Evolutionary conservation across 2,329 filamentous ascomycete species (phyloP), one percentile per base, ranked within the genome.

Genomic region (Penicillium sp.): DNA sequence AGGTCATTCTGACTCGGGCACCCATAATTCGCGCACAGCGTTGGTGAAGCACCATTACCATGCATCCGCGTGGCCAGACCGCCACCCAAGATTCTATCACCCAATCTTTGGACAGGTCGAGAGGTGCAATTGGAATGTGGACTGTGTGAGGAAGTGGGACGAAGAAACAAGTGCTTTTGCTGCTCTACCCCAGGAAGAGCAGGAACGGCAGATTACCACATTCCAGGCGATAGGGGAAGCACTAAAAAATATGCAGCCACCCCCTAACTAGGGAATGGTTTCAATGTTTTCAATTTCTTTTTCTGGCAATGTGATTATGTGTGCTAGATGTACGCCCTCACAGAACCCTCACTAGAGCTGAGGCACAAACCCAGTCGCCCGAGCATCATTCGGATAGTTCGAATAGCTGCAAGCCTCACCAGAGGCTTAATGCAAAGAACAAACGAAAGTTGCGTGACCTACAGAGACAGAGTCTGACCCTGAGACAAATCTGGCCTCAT

Each of bases 21-120:
- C 87, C 66, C 88, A 90, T 71, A 82, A 87, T 51, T 81, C 86
- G 1, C 79, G 86, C 50, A 81, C 81, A 21, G 88, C 88, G 1
- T 77, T 90, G 1, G 87, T 90, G 25, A 88, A 86, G 71, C 88
- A 91, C 69, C 87, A 90, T 71, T 91, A 89, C 67, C 88, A 90
- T 70, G 88, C 88, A 0, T 90, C 87, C 1, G 83, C 85, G 58
- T 90, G 88, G 88, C 88, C 54, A 41, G 87, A 2, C 83, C 81
- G 52, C 3, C 88, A 90, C 68, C 86, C 85, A 1, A 80, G 88
- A 31, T 88, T 82, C 74, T 86, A 79, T 47, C 88, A 90, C 69
- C 86, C 87, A 1, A 83, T 86, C 53, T 89, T 86, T 66, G 87
- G 86, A 6, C 85, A 89, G 71, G 87, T 90, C 0, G 88, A 90